Percentiles rank a stretch among this genome's conserved stretches.
Conservation (phyloP, 306 rosid genomes). For the Malus domestica region ASM211411v1 NC_041797.1:8888001-8888500, state of each 20-base stretch:
- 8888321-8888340: conserved; percentile 37
- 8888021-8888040: background rate
- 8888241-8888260: background rate
- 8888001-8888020: conserved; percentile 65
- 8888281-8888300: conserved; percentile 37
- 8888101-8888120: no score
- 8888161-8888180: no score
- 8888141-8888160: no score
- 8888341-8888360: conserved; percentile 37
- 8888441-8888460: conserved; percentile 45
- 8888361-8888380: conserved; percentile 46
- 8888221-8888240: background rate
- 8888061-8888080: background rate
- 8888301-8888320: conserved; percentile 39
- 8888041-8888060: background rate
- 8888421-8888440: conserved; percentile 57
- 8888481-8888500: conserved; percentile 38
- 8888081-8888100: background rate
- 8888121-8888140: no score
- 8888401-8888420: conserved; percentile 55
- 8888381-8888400: conserved; percentile 45
- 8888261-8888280: background rate
- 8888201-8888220: background rate
- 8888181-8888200: background rate
- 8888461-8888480: conserved; percentile 42